phyloP scores from a whole-genome alignment of 2,329 filamentous ascomycete species.

The Fusarium nurragi region DNA sequence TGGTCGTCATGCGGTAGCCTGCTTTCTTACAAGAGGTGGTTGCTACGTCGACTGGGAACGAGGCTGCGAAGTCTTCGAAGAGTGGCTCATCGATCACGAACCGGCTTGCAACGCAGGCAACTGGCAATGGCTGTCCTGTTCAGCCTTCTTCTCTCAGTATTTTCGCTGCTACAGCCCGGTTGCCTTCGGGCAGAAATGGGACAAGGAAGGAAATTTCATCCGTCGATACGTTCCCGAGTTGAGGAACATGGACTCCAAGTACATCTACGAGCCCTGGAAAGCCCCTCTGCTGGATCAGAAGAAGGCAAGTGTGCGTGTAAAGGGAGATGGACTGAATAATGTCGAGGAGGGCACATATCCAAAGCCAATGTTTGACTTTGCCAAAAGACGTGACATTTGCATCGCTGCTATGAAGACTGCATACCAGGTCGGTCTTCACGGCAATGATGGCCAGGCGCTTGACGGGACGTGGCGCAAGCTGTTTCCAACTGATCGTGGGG shows the following conservation, averaged over 20 bases:
- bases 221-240: slow-evolving; percentile 75
- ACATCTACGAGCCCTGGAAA: slow-evolving; percentile 84
- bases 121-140: slow-evolving; percentile 82
- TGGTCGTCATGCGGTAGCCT: slow-evolving; percentile 79
- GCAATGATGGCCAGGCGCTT: slow-evolving; percentile 68
- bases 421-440: slow-evolving; percentile 71
- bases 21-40: slow-evolving; percentile 81
- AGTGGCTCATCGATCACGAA: slow-evolving; percentile 79
- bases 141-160: slow-evolving; percentile 78
- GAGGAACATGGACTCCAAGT: slow-evolving; percentile 68
- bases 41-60: slow-evolving; percentile 84
- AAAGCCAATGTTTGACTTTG: slow-evolving; percentile 82
- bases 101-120: slow-evolving; percentile 78
- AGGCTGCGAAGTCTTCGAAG: slow-evolving; percentile 80
- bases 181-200: slow-evolving; percentile 79
- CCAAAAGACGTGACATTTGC: slow-evolving; percentile 68
- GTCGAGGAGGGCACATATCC: slow-evolving; percentile 67
- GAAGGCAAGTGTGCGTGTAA: slow-evolving; percentile 71
- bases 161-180: slow-evolving; percentile 76
- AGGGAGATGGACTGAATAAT: slow-evolving; percentile 60
- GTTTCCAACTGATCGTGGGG: slow-evolving; percentile 53
- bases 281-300: slow-evolving; percentile 74
- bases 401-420: slow-evolving; percentile 75
- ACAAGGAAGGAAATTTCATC: slow-evolving; percentile 72
- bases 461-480: slow-evolving; percentile 66